phyloP scores from a whole-genome alignment of 1,139 yeast species.

The Pichia sorboxylosa region DNA sequence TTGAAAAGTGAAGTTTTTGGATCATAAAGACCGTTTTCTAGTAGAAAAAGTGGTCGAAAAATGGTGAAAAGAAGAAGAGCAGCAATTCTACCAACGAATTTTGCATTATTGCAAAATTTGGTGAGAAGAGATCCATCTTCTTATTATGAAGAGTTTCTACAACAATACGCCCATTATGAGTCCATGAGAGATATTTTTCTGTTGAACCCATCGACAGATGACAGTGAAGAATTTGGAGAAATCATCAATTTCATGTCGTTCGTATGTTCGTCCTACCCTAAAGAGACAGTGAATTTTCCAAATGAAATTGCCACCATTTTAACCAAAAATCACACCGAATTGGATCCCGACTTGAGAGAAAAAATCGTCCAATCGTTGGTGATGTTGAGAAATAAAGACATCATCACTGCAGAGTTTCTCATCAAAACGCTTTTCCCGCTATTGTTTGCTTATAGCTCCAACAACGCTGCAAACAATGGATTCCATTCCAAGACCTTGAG shows the following conservation, averaged over 20 bases:
- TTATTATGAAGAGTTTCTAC: slow-evolving; percentile 83
- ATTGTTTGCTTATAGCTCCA: slow-evolving; percentile 43
- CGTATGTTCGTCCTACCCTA: slow-evolving; percentile 80
- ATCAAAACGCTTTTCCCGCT: slow-evolving; percentile 85
- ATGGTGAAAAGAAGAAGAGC: slow-evolving; percentile 90
- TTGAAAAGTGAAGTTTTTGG: no score
- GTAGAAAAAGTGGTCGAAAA: no score
- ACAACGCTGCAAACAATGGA: slow-evolving; percentile 32
- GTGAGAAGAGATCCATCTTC: slow-evolving; percentile 91
- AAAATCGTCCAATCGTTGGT: slow-evolving; percentile 83
- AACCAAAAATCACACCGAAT: slow-evolving; percentile 62
- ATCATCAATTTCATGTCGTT: slow-evolving; percentile 85
- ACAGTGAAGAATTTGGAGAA: slow-evolving; percentile 67
- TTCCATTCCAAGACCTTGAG: slow-evolving; percentile 78
- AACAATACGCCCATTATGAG: slow-evolving; percentile 87
- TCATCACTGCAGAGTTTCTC: slow-evolving; percentile 68
- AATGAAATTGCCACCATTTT: slow-evolving; percentile 62
- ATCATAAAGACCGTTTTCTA: no score
- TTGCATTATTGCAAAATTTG: slow-evolving; percentile 80
- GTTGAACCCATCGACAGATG: slow-evolving; percentile 50
- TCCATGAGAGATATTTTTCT: slow-evolving; percentile 79
- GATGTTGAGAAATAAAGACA: slow-evolving; percentile 78
- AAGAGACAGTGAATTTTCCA: slow-evolving; percentile 78
- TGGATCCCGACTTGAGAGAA: slow-evolving; percentile 79
- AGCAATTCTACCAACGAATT: slow-evolving; percentile 82